These are phyloP conservation scores for Orbilia oligospora DNA, from an alignment of 2,329 filamentous ascomycete species.

Conservation along the genomic window DNA sequence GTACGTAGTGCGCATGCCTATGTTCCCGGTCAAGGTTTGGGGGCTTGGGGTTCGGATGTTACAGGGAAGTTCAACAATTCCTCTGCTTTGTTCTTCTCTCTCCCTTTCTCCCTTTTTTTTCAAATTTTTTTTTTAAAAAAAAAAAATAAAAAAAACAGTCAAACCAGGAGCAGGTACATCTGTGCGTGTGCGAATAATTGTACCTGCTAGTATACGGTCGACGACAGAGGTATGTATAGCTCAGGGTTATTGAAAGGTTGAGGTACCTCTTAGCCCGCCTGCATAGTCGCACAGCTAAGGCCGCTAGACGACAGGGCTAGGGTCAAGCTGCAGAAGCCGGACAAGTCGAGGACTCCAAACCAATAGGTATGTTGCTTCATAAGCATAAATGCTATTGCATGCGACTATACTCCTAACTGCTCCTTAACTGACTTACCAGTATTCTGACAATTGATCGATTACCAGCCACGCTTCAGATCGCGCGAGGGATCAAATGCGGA, in stretches of 20 bases:
- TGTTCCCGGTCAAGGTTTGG: constrained; percentile 55
- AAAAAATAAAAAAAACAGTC: too few relatives aligned
- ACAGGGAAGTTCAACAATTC: constrained; percentile 38
- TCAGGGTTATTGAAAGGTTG: constrained; percentile 16
- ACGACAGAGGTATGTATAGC: constrained; percentile 7
- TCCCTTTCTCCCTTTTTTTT: too few relatives aligned
- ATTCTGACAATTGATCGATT: constrained; percentile 6
- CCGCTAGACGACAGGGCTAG: constrained; percentile 35
- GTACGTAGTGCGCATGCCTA: constrained; percentile 1
- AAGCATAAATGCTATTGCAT: constrained; percentile 45
- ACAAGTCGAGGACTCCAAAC: constrained; percentile 25
- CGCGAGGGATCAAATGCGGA: constrained; percentile 38
- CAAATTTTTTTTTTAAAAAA: too few relatives aligned
- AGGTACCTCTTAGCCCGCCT: constrained; percentile 41
- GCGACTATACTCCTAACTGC: constrained; percentile 29
- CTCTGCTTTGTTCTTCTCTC: too few relatives aligned
- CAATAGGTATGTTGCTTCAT: constrained; percentile 17
- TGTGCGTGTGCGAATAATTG: not conserved
- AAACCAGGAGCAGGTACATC: not conserved
- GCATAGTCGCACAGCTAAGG: constrained; percentile 59
- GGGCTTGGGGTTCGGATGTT: constrained; percentile 22
- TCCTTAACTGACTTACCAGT: constrained; percentile 9
- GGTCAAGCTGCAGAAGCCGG: constrained; percentile 58
- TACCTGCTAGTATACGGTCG: constrained; percentile 41
- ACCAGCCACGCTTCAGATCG: constrained; percentile 43